Evolutionary conservation across 805 yeast genomes (phyloP).

Genomic region (Candida chauliodis): DNA sequence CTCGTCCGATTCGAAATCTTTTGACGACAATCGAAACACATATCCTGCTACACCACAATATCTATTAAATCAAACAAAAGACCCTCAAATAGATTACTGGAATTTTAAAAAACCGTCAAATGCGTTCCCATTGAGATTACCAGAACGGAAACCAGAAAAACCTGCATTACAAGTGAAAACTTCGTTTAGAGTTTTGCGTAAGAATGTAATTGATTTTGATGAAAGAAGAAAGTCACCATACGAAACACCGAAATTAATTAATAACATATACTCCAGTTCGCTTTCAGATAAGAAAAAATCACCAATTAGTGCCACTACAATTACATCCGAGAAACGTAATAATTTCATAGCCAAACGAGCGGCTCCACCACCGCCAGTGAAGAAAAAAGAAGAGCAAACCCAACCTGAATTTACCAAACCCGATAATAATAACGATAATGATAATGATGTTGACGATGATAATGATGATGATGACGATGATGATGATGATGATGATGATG

Average conservation of each 20-base stretch:
- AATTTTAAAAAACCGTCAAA: slow-evolving; percentile 41
- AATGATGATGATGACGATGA: slow-evolving; percentile 11
- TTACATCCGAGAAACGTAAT: slow-evolving; percentile 25
- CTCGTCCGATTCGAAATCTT: slow-evolving; percentile 55
- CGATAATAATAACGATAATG: slow-evolving; percentile 47
- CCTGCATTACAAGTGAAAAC: slow-evolving; percentile 8
- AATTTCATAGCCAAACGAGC: slow-evolving; percentile 61
- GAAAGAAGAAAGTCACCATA: slow-evolving; percentile 75
- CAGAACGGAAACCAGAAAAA: slow-evolving; percentile 7
- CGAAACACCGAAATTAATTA: slow-evolving; percentile 40
- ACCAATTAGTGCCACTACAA: slow-evolving; percentile 34
- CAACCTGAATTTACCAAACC: too few relatives aligned
- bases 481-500: slow-evolving; percentile 24
- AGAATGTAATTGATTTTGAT: slow-evolving; percentile 77
- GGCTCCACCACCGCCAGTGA: slow-evolving; percentile 66
- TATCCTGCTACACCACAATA: slow-evolving; percentile 73
- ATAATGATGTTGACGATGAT: slow-evolving; percentile 44
- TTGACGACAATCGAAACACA: slow-evolving; percentile 23
- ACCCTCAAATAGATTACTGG: slow-evolving; percentile 48
- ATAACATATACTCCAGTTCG: slow-evolving; percentile 33
- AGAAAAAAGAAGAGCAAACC: slow-evolving; percentile 1
- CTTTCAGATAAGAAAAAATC: slow-evolving; percentile 25
- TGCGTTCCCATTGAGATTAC: slow-evolving; percentile 13
- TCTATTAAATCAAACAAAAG: slow-evolving; percentile 44
- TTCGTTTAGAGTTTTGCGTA: slow-evolving; percentile 65